phyloP scores from a whole-genome alignment of 305 asterid genomes.

The Petunia hybrid region DNA sequence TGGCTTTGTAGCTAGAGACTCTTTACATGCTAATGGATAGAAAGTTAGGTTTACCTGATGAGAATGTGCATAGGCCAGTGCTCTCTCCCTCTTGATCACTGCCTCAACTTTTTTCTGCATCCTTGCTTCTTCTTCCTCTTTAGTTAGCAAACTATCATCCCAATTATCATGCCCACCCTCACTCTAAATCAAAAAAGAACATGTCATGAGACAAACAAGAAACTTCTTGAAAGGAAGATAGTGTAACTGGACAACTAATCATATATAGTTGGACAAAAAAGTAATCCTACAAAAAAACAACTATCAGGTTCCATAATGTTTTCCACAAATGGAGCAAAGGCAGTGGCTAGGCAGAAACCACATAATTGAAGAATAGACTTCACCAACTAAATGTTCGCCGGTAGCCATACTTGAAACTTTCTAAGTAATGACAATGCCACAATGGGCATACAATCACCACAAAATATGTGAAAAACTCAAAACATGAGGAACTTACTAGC shows the following conservation, averaged over 20 bases:
- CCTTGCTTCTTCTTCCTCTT: constrained; percentile 80
- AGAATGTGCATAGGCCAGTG: constrained; percentile 93
- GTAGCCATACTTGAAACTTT: no score
- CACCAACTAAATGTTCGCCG: no score
- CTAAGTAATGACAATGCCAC: background rate
- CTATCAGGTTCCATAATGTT: no score
- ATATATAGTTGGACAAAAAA: no score
- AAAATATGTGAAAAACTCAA: constrained; percentile 5
- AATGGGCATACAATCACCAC: background rate
- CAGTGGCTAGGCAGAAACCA: no score
- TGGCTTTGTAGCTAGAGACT: background rate
- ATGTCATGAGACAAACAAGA: background rate
- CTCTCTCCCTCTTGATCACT: constrained; percentile 90
- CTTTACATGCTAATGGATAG: background rate
- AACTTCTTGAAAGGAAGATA: background rate
- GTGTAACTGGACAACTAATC: background rate
- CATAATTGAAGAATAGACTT: no score
- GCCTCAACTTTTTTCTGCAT: constrained; percentile 78
- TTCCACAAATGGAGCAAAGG: no score
- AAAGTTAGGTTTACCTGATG: constrained; percentile 60
- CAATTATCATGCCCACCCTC: constrained; percentile 73
- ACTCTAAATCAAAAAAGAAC: constrained; percentile 49
- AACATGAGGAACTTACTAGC: constrained; percentile 48
- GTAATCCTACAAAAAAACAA: no score
- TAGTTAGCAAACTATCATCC: constrained; percentile 85